A percentile compares a stretch with the other conserved stretches of the same genome.
These are phyloP conservation scores for Podaxis carcinomalis DNA, from an alignment of 768 basidiomycete species.

Conservation along the genomic window DNA sequence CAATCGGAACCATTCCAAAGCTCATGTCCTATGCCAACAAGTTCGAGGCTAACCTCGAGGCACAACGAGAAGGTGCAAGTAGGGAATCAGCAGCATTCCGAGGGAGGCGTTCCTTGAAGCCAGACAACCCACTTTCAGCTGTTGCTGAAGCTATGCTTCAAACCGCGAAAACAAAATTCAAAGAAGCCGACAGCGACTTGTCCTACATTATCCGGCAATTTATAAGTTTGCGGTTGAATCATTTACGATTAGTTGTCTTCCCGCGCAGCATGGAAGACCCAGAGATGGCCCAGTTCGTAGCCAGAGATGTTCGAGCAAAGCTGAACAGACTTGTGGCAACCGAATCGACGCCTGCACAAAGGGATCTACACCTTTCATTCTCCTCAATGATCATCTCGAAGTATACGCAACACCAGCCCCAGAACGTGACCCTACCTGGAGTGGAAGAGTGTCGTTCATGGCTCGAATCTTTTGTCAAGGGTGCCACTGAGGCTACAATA, in stretches of 20 bases:
- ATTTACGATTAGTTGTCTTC: slow-evolving; percentile 69
- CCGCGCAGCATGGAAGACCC: slow-evolving; percentile 74
- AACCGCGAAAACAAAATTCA: slow-evolving; percentile 68
- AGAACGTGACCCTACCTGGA: slow-evolving; percentile 26
- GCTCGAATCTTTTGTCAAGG: slow-evolving; percentile 56
- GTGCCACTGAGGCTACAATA: slow-evolving; percentile 66
- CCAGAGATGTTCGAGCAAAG: slow-evolving; percentile 62
- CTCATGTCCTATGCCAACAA: slow-evolving; percentile 70
- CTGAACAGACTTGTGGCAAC: slow-evolving; percentile 59
- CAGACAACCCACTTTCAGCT: slow-evolving; percentile 75
- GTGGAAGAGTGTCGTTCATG: slow-evolving; percentile 45
- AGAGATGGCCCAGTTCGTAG: slow-evolving; percentile 75
- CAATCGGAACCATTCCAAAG: slow-evolving; percentile 74
- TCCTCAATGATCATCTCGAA: slow-evolving; percentile 74
- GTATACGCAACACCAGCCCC: slow-evolving; percentile 55
- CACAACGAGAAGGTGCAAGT: slow-evolving; percentile 72
- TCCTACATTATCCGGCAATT: slow-evolving; percentile 65
- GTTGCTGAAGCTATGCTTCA: slow-evolving; percentile 84
- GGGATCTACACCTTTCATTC: slow-evolving; percentile 70
- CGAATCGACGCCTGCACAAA: slow-evolving; percentile 43
- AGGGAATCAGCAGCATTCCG: slow-evolving; percentile 77
- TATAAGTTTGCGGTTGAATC: slow-evolving; percentile 65
- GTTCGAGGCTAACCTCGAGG: slow-evolving; percentile 67
- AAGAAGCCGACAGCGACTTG: slow-evolving; percentile 57
- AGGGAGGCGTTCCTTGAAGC: slow-evolving; percentile 64